Evolutionary conservation across 1,284 basidiomycete genomes (phyloP).

Genomic region (Pholiota adiposa): DNA sequence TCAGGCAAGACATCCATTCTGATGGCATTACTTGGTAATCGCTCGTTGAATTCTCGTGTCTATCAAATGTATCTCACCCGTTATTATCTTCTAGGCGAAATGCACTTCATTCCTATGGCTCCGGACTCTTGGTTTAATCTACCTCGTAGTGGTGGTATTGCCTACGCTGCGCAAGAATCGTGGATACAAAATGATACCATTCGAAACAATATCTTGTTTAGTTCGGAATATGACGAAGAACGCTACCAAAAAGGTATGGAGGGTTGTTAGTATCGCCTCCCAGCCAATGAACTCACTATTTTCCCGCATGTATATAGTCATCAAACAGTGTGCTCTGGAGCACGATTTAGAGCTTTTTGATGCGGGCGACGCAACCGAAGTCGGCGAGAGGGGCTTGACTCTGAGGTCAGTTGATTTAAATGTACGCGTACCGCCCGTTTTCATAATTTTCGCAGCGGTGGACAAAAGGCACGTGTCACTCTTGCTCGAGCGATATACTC

Average conservation of each 20-base stretch:
- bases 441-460: conserved; percentile 15
- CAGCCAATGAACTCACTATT: neutral
- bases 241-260: conserved; percentile 45
- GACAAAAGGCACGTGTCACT: conserved; percentile 65
- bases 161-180: conserved; percentile 78
- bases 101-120: conserved; percentile 59
- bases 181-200: conserved; percentile 64
- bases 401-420: conserved; percentile 24
- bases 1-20: conserved; percentile 21
- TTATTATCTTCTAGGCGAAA: conserved; percentile 51
- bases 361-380: conserved; percentile 69
- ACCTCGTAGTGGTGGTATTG: conserved; percentile 66
- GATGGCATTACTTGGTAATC: conserved; percentile 18
- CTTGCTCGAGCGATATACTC: conserved; percentile 77
- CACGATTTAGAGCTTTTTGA: conserved; percentile 34
- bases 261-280: neutral
- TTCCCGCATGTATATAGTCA: conserved; percentile 35
- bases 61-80: conserved; percentile 37
- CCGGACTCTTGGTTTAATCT: conserved; percentile 67
- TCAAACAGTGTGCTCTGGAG: conserved; percentile 66
- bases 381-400: conserved; percentile 62
- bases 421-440: neutral
- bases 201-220: conserved; percentile 58
- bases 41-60: neutral
- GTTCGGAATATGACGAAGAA: conserved; percentile 49